These are phyloP conservation scores for Exsudoporus frostii DNA, from an alignment of 768 basidiomycete species.

Conservation along the genomic window DNA sequence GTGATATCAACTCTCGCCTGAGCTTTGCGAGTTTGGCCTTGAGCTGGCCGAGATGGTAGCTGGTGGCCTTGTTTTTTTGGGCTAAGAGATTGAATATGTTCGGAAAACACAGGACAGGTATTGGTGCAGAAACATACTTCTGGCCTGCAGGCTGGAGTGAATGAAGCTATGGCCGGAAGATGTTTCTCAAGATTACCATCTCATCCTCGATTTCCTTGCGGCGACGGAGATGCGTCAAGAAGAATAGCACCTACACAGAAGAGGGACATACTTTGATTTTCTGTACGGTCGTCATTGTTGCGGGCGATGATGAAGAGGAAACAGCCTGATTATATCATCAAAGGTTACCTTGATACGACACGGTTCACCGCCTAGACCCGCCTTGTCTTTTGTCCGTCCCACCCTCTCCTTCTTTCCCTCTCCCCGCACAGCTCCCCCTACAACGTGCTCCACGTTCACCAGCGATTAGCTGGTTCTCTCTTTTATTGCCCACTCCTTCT, in stretches of 20 bases:
- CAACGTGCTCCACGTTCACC: conserved; percentile 1
- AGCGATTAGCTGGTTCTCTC: conserved; percentile 20
- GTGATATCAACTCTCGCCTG: conserved; percentile 85
- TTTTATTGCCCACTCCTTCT: conserved; percentile 22
- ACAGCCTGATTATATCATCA: conserved; percentile 14
- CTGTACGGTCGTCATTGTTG: conserved; percentile 79
- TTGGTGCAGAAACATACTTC: conserved; percentile 52
- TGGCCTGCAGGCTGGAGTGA: conserved; percentile 51
- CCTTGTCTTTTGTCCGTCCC: conserved; percentile 9
- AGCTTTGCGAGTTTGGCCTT: conserved; percentile 99
- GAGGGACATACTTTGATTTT: conserved; percentile 68
- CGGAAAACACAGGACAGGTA: conserved; percentile 11
- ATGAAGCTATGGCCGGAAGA: conserved; percentile 21
- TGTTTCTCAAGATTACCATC: conserved; percentile 59
- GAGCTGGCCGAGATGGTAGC: conserved; percentile 93
- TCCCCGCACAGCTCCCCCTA: conserved; percentile 17
- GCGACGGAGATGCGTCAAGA: conserved; percentile 10
- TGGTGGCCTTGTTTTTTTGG: conserved; percentile 94
- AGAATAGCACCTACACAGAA: conserved; percentile 16
- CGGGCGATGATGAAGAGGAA: background rate
- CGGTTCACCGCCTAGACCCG: background rate
- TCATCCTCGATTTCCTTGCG: conserved; percentile 92
- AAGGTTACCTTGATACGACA: conserved; percentile 13
- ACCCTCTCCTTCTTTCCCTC: conserved; percentile 10
- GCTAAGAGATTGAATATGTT: conserved; percentile 44